Conservation (phyloP, 2,329 filamentous ascomycete species). For the Nannizziopsis arthrosporioides region DNA sequence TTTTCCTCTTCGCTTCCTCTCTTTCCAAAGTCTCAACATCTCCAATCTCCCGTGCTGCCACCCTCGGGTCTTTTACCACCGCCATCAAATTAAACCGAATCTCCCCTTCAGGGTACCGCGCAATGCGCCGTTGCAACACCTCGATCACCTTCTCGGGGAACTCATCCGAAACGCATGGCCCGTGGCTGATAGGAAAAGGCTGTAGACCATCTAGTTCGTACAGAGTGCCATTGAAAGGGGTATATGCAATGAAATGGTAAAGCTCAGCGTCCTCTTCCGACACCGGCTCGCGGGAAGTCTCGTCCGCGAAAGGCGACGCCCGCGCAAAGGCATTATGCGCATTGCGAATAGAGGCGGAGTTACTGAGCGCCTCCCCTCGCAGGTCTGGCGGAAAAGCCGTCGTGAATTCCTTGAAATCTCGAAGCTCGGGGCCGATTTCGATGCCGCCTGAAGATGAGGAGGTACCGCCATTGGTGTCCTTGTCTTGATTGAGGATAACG, state of each 20-base stretch:
- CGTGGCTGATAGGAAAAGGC: constrained; percentile 82
- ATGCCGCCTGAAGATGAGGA: constrained; percentile 31
- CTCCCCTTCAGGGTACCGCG: constrained; percentile 71
- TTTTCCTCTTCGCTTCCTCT: constrained; percentile 71
- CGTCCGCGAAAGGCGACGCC: constrained; percentile 82
- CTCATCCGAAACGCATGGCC: constrained; percentile 53
- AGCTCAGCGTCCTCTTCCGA: constrained; percentile 66
- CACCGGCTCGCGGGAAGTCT: constrained; percentile 60
- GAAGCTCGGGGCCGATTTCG: constrained; percentile 58
- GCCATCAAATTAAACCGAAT: constrained; percentile 94
- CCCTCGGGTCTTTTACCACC: constrained; percentile 72
- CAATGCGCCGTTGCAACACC: constrained; percentile 75
- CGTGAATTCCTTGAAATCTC: constrained; percentile 79
- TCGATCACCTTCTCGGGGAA: constrained; percentile 74
- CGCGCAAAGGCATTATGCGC: constrained; percentile 86
- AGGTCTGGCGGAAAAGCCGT: constrained; percentile 68
- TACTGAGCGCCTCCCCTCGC: constrained; percentile 58
- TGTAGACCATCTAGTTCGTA: constrained; percentile 96
- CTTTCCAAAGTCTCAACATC: constrained; percentile 65
- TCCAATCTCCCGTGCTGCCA: constrained; percentile 66
- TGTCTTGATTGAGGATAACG: constrained; percentile 72
- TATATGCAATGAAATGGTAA: constrained; percentile 97
- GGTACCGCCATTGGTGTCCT: constrained; percentile 17
- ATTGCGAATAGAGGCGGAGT: constrained; percentile 58
- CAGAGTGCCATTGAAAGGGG: constrained; percentile 61